These are phyloP conservation scores for Coniochaeta sp. DNA, from an alignment of 2,329 filamentous ascomycete genomes.

Conservation along the genomic window DNA sequence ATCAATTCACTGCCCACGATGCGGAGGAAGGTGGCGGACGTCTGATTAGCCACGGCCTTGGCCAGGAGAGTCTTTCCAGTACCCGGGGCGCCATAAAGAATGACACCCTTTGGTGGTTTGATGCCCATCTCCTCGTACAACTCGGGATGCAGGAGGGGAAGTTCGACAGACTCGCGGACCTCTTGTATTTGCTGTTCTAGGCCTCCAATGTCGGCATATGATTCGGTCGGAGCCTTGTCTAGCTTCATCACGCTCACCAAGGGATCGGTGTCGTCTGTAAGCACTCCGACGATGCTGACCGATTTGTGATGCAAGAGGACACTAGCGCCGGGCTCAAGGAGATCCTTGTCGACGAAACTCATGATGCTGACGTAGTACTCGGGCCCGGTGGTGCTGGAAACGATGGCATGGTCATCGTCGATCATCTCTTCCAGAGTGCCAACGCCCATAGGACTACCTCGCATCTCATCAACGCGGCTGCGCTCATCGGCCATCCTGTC, in stretches of 20 bases:
- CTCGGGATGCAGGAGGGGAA: conserved; percentile 91
- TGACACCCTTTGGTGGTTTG: conserved; percentile 98
- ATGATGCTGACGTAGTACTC: conserved; percentile 99
- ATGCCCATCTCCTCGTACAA: conserved; percentile 99
- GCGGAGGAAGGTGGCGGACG: conserved; percentile 94
- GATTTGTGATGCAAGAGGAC: conserved; percentile 96
- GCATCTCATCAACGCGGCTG: conserved; percentile 93
- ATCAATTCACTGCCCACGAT: conserved; percentile 97
- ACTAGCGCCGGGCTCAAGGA: conserved; percentile 91
- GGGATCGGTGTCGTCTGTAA: conserved; percentile 94
- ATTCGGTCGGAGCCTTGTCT: conserved; percentile 96
- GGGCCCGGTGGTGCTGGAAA: conserved; percentile 92
- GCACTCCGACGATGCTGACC: conserved; percentile 92
- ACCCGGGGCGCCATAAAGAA: conserved; percentile 93
- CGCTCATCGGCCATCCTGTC: conserved; percentile 94
- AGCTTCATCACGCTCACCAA: conserved; percentile 98
- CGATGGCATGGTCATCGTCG: conserved; percentile 97
- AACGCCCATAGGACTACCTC: conserved; percentile 96
- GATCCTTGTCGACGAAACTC: conserved; percentile 99
- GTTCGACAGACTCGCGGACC: conserved; percentile 91
- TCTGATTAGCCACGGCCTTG: conserved; percentile 97
- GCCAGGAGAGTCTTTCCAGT: conserved; percentile 95
- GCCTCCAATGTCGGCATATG: conserved; percentile 97
- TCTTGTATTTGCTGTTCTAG: conserved; percentile 94
- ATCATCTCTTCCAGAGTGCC: conserved; percentile 98